phyloP scores from a whole-genome alignment of 306 rosid genomes.

The Canavalia gladiata region DNA sequence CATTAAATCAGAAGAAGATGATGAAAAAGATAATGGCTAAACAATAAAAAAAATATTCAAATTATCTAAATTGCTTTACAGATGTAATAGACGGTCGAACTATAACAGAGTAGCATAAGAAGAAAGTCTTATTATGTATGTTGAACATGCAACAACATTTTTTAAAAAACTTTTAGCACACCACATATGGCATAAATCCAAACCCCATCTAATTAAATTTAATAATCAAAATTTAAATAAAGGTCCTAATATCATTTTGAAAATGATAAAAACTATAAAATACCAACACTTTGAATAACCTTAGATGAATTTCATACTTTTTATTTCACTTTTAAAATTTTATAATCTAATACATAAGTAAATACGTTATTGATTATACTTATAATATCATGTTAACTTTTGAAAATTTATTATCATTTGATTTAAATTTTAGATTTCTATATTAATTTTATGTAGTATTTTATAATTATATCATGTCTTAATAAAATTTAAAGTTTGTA shows the following conservation, averaged over 20 bases:
- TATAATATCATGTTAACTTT: no score
- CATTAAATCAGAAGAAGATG: not conserved
- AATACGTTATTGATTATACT: no score
- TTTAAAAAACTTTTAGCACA: not conserved
- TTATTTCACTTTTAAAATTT: no score
- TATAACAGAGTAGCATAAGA: not conserved
- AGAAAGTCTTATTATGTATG: not conserved
- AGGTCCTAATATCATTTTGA: not conserved
- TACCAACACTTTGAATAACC: no score
- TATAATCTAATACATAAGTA: no score
- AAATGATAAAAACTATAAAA: not conserved
- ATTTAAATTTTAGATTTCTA: no score
- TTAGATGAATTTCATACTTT: no score
- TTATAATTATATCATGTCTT: no score
- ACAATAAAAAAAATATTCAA: not conserved
- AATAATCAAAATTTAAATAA: not conserved
- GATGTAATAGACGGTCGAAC: not conserved
- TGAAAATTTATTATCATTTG: no score
- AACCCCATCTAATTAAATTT: not conserved
- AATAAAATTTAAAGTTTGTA: no score
- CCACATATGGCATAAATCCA: not conserved
- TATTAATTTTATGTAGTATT: no score
- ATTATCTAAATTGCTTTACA: not conserved
- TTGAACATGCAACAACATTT: not conserved
- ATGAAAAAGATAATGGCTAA: not conserved